Evolutionary conservation across 176 grass and related monocot species (phyloP).

Genomic region (Lolium perenne): DNA sequence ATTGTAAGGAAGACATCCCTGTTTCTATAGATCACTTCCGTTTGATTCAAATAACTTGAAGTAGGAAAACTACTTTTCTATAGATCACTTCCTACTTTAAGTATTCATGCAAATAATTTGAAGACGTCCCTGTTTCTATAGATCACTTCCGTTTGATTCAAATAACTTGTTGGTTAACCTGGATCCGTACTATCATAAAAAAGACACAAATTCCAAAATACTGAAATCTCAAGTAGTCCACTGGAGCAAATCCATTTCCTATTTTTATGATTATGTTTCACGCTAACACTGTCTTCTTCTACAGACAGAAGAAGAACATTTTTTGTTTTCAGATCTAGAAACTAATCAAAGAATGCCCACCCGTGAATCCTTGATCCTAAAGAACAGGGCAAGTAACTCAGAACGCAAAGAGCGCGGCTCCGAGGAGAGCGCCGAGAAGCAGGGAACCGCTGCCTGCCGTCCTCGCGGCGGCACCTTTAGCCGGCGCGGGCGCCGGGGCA

Average conservation of each 20-base stretch:
- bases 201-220: not conserved
- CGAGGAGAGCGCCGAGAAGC: constrained; percentile 32
- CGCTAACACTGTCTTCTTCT: constrained; percentile 29
- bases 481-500: not conserved
- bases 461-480: not conserved
- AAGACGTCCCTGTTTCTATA: too few relatives aligned
- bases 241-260: not conserved
- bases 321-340: not conserved
- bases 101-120: too few relatives aligned
- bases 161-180: too few relatives aligned
- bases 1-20: too few relatives aligned
- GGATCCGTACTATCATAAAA: too few relatives aligned
- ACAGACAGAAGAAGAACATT: constrained; percentile 37
- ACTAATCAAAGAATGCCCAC: constrained; percentile 34
- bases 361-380: not conserved
- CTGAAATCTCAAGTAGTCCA: not conserved
- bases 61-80: too few relatives aligned
- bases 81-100: too few relatives aligned
- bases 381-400: not conserved
- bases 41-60: too few relatives aligned
- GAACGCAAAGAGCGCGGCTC: not conserved
- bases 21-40: too few relatives aligned
- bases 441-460: not conserved
- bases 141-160: too few relatives aligned
- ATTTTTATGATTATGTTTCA: not conserved